Evolutionary conservation across 306 rosid genomes (phyloP).

Genomic region (Cucurbita moschata): DNA sequence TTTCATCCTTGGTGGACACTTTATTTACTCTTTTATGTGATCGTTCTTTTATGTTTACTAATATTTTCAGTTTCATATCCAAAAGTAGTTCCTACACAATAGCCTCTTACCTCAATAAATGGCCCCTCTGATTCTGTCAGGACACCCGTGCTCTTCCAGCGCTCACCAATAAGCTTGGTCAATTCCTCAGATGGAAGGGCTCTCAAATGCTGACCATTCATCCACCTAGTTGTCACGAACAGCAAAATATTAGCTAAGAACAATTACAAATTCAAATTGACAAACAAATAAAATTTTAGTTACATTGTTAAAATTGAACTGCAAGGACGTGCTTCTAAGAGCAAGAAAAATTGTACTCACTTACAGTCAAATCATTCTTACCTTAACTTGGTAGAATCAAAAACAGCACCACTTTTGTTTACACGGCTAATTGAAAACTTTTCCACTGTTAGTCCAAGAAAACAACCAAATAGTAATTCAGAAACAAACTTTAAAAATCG

Average conservation of each 20-base stretch:
- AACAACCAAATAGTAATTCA: background rate
- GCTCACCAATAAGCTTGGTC: slow-evolving; percentile 57
- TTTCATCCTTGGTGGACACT: background rate
- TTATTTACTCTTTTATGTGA: background rate
- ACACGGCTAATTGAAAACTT: slow-evolving; percentile 74
- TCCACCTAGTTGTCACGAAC: slow-evolving; percentile 41
- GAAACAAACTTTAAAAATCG: background rate
- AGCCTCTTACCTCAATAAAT: slow-evolving; percentile 53
- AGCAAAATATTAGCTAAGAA: background rate
- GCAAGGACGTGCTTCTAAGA: background rate
- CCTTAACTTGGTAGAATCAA: slow-evolving; percentile 74
- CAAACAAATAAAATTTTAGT: background rate
- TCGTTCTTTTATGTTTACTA: background rate
- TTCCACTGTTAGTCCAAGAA: slow-evolving; percentile 43
- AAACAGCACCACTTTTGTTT: slow-evolving; percentile 87
- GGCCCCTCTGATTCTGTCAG: slow-evolving; percentile 48
- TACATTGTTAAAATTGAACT: background rate
- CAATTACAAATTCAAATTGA: background rate
- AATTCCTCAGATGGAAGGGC: slow-evolving; percentile 53
- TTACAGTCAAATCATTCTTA: slow-evolving; percentile 2
- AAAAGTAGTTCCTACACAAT: background rate
- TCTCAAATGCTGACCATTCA: slow-evolving; percentile 92
- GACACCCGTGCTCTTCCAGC: slow-evolving; percentile 54
- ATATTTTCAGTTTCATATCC: background rate
- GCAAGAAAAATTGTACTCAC: background rate